A percentile compares a stretch with the other conserved stretches of the same genome.
These are phyloP conservation scores for Coelastrella sp. DNA, from an alignment of 139 green algal genomes.

Conservation along the genomic window DNA sequence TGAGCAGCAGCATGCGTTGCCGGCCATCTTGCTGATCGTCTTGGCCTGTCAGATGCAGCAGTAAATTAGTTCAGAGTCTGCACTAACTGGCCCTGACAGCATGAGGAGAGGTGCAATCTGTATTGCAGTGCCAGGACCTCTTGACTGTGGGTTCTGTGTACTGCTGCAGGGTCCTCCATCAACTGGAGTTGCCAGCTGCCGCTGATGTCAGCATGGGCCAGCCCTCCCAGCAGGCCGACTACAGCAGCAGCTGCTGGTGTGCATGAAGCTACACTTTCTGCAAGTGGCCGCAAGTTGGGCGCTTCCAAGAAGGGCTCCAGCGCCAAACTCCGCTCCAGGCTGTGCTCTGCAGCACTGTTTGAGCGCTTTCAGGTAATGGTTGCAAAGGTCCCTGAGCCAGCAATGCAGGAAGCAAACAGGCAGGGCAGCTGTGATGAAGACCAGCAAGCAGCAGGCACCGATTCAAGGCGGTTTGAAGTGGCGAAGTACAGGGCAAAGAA, in stretches of 20 bases:
- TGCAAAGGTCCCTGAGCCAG: too few species aligned
- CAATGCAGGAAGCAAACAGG: background rate
- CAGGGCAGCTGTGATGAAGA: too few species aligned
- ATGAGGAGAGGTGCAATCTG: too few species aligned
- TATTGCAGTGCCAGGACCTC: too few species aligned
- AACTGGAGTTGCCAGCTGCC: conserved; percentile 37
- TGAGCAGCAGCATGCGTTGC: too few species aligned
- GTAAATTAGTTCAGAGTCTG: too few species aligned
- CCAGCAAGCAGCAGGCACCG: background rate
- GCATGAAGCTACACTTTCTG: conserved; percentile 71
- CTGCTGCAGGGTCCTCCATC: background rate
- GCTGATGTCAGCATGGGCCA: background rate
- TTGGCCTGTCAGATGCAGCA: too few species aligned
- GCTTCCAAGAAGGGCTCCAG: conserved; percentile 44
- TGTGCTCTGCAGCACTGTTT: conserved; percentile 63
- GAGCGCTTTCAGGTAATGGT: conserved; percentile 23
- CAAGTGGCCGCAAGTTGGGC: conserved; percentile 63
- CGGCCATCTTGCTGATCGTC: too few species aligned
- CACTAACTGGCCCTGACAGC: too few species aligned
- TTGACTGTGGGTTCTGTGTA: background rate
- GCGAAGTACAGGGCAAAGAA: background rate
- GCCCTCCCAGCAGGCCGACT: background rate
- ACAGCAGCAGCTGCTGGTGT: background rate
- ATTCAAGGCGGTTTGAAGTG: background rate
- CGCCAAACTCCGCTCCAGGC: conserved; percentile 57